A percentile compares a stretch with the other conserved stretches of the same genome.
phyloP scores from a whole-genome alignment of 2,329 filamentous ascomycete genomes.

The Aspergillus japonicus region DNA sequence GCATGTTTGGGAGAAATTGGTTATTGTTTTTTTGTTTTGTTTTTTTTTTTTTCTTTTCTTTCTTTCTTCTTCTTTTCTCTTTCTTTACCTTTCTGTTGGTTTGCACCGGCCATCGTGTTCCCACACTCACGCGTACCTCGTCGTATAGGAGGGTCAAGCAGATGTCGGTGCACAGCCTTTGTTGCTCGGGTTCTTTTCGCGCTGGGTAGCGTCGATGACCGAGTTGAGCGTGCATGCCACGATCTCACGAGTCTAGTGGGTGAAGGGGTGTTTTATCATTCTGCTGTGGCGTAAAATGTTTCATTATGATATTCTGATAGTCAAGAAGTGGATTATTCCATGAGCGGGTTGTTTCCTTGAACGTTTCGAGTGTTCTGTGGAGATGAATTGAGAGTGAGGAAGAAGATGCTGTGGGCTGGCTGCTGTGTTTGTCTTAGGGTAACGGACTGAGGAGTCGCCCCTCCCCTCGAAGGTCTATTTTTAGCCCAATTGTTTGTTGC shows the following conservation, averaged over 20 bases:
- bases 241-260: slow-evolving; percentile 9
- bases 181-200: slow-evolving; percentile 8
- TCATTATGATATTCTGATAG: slow-evolving; percentile 13
- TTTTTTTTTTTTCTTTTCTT: slow-evolving; percentile 15
- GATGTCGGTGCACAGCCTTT: slow-evolving; percentile 6
- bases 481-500: neutral
- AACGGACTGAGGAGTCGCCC: neutral
- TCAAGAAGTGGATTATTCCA: slow-evolving; percentile 10
- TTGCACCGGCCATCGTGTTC: slow-evolving; percentile 11
- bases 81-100: slow-evolving; percentile 12
- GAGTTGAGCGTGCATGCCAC: slow-evolving; percentile 10
- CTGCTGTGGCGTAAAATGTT: slow-evolving; percentile 15
- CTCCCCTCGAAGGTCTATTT: neutral
- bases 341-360: neutral
- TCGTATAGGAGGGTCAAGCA: neutral
- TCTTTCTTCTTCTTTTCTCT: slow-evolving; percentile 12
- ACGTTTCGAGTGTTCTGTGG: neutral
- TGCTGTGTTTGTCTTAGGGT: neutral
- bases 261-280: slow-evolving; percentile 6
- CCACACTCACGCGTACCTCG: slow-evolving; percentile 4
- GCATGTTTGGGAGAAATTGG: slow-evolving; percentile 18
- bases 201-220: slow-evolving; percentile 7
- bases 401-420: too few relatives aligned
- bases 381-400: neutral
- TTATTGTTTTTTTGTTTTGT: slow-evolving; percentile 15